Percentiles rank a stretch among this genome's conserved stretches.
Evolutionary conservation across 495 filamentous ascomycete species (phyloP).

Genomic region (Penicillium ucsense): DNA sequence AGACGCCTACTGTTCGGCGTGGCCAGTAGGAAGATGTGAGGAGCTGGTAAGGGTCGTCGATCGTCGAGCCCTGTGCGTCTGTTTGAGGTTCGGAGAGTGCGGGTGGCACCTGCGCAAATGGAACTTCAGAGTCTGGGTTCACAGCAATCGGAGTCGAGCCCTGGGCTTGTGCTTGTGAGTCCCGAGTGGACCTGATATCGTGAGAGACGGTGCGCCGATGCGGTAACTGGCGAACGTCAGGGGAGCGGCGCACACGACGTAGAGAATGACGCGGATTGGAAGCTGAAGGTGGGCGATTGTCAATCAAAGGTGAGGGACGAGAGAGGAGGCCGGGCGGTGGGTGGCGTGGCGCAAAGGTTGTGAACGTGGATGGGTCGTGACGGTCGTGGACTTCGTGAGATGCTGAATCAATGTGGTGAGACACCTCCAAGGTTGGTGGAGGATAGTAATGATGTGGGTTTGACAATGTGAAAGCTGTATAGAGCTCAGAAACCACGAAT

Average conservation of each 20-base stretch:
- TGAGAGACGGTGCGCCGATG: conserved; percentile 30
- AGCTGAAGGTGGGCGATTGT: conserved; percentile 41
- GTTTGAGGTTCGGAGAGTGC: conserved; percentile 31
- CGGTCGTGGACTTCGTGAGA: conserved; percentile 53
- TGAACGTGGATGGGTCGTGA: conserved; percentile 42
- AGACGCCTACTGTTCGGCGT: conserved; percentile 47
- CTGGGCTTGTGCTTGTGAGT: conserved; percentile 14
- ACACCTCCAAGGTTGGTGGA: conserved; percentile 28
- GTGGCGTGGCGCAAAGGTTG: conserved; percentile 46
- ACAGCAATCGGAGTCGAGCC: conserved; percentile 21
- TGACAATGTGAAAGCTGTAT: conserved; percentile 26
- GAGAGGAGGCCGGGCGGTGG: conserved; percentile 38
- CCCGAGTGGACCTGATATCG: conserved; percentile 17
- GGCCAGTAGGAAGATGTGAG: conserved; percentile 40
- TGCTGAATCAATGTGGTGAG: conserved; percentile 26
- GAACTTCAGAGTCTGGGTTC: conserved; percentile 13
- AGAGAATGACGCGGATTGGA: conserved; percentile 41
- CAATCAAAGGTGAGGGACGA: conserved; percentile 20
- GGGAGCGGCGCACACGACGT: conserved; percentile 35
- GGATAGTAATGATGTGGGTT: conserved; percentile 8
- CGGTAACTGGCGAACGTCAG: conserved; percentile 20
- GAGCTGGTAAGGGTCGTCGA: conserved; percentile 26
- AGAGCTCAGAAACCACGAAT: conserved; percentile 4
- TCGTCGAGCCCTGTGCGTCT: conserved; percentile 30
- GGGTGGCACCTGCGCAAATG: conserved; percentile 21